phyloP scores from a whole-genome alignment of 169 alveolate species.

The Plasmodium berghei region DNA sequence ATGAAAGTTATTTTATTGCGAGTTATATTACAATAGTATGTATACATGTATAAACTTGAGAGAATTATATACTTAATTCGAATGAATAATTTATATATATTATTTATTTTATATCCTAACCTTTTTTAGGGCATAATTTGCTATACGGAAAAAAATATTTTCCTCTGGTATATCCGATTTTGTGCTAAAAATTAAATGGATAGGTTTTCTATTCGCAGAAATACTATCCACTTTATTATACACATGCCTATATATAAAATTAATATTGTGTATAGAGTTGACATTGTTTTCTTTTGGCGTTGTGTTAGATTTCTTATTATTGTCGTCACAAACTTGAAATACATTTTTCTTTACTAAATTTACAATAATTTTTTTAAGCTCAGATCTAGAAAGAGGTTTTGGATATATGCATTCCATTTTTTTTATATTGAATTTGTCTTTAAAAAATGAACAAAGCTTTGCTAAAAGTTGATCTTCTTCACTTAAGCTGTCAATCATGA shows the following conservation, averaged over 20 bases:
- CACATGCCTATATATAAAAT: conserved; percentile 37
- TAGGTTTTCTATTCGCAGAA: conserved; percentile 7
- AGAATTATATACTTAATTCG: no score
- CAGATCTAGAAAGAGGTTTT: conserved; percentile 74
- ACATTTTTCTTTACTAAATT: conserved; percentile 76
- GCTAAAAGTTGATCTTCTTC: conserved; percentile 83
- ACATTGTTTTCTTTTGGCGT: background rate
- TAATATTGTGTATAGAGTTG: conserved; percentile 65
- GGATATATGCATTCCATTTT: conserved; percentile 81
- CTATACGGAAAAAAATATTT: conserved; percentile 22
- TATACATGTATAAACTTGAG: no score
- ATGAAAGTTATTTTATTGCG: no score
- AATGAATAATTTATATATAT: no score
- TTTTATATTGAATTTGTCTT: conserved; percentile 76
- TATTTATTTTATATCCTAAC: background rate
- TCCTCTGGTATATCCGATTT: conserved; percentile 30
- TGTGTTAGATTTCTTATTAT: background rate
- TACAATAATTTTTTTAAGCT: conserved; percentile 69
- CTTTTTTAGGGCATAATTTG: conserved; percentile 50
- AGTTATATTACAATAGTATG: no score
- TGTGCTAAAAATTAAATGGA: conserved; percentile 9
- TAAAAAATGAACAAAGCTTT: conserved; percentile 79
- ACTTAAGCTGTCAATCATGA: conserved; percentile 76
- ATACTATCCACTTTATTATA: conserved; percentile 33
- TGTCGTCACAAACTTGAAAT: conserved; percentile 66